Conservation (phyloP, 345 rosid genomes). For the Sonneratia alba region DNA sequence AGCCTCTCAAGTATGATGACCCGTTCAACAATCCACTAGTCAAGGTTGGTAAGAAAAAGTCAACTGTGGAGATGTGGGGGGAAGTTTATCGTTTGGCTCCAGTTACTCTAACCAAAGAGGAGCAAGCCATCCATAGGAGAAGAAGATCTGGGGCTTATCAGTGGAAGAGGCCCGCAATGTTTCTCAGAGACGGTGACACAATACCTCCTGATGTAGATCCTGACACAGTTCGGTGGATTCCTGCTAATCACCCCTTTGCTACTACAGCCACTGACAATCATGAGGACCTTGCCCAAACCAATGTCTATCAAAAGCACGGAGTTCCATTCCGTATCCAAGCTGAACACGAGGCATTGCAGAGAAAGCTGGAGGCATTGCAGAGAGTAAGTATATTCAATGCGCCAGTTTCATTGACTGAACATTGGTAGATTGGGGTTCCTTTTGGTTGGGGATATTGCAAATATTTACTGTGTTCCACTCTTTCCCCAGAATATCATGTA, state of each 20-base stretch:
- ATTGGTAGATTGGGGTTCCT: background rate
- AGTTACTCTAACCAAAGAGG: constrained; percentile 66
- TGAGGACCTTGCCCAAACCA: constrained; percentile 81
- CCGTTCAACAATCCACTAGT: constrained; percentile 91
- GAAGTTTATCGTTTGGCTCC: constrained; percentile 79
- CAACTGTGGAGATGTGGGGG: constrained; percentile 91
- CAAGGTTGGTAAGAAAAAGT: constrained; percentile 59
- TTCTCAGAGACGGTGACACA: constrained; percentile 87
- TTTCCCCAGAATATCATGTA: too few relatives aligned
- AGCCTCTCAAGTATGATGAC: constrained; percentile 72
- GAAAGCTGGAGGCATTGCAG: constrained; percentile 76
- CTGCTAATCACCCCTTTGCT: constrained; percentile 97
- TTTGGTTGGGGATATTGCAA: background rate
- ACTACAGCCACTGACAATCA: constrained; percentile 75
- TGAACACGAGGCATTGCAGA: constrained; percentile 89
- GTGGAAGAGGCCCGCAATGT: constrained; percentile 85
- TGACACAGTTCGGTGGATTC: constrained; percentile 93
- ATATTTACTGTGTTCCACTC: background rate
- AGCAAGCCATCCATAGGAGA: constrained; percentile 70
- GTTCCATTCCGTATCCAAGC: constrained; percentile 86
- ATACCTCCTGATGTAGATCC: constrained; percentile 87
- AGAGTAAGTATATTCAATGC: constrained; percentile 27
- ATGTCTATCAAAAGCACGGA: constrained; percentile 88
- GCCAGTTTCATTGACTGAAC: background rate
- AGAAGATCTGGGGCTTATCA: constrained; percentile 95